Base-by-base conservation (phyloP, 2,329 filamentous ascomycete species). In the Microascus cirrosus region DNA sequence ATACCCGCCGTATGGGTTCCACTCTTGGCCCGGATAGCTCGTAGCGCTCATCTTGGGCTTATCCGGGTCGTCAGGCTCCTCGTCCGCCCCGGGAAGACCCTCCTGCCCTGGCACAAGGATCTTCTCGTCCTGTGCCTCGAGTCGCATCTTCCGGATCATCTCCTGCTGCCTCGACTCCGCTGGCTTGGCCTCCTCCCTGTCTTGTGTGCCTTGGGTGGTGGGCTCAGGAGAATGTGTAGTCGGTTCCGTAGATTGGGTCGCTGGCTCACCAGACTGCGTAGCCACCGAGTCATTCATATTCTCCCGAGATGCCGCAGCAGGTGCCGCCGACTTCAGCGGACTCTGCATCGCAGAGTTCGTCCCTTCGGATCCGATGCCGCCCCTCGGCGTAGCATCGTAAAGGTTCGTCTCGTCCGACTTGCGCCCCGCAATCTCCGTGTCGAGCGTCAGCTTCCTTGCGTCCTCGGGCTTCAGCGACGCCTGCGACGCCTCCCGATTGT, bases 21-120 rank as follows among this genome's bases (percentile, higher is more conserved):
- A 89, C 67, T 88, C 85, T 70, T 87, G 83, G 0, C 85, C 85
- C 0, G 85, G 85, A 68, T 87, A 89, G 65, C 80, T 84, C 13
- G 83, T 85, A 7, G 84, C 84, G 54, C 75, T 79, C 85, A 89
- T 88, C 59, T 77, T 72, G 13, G 79, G 77, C 65, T 72, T 69
- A 54, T 64, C 66, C 56, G 71, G 69, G 32, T 70, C 70, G 4
- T 32, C 28, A 8, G 28, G 28, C 25, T 70, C 67, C 7, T 69
- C 70, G 10, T 70, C 66, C 51, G 67, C 60, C 7, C 59, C 62
- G 20, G 60, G 59, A 35, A 61, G 58, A 13, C 54, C 58, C 52
- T 65, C 62, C 58, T 70, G 64, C 15, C 66, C 63, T 57, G 72
- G 66, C 64, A 69, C 68, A 11, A 74, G 69, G 25, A 82, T 82